Conservation (phyloP, 768 basidiomycete genomes). For the Leccinum subgranulosum region DNA sequence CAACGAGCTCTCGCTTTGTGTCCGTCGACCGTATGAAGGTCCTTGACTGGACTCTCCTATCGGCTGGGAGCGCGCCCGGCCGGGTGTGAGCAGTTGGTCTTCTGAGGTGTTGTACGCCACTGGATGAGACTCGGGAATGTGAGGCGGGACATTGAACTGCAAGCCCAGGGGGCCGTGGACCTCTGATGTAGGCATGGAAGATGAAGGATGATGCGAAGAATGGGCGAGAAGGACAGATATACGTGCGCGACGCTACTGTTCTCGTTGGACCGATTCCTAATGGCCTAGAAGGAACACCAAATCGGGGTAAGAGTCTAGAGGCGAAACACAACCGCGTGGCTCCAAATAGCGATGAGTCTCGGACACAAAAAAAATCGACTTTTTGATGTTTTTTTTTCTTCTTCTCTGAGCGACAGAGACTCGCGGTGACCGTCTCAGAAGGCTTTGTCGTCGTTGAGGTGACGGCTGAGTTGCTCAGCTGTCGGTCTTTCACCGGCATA, state of each 20-base stretch:
- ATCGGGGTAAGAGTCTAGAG: conserved; percentile 15
- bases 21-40: conserved; percentile 18
- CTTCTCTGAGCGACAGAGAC: background rate
- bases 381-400: background rate
- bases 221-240: background rate
- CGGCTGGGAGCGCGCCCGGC: conserved; percentile 21
- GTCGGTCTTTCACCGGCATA: conserved; percentile 16
- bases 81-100: conserved; percentile 6
- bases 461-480: conserved; percentile 11
- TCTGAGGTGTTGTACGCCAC: conserved; percentile 9
- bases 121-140: conserved; percentile 6
- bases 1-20: conserved; percentile 26
- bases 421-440: conserved; percentile 3
- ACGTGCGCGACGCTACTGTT: conserved; percentile 14
- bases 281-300: conserved; percentile 10
- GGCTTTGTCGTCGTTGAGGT: conserved; percentile 4
- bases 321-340: conserved; percentile 2
- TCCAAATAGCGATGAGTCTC: background rate
- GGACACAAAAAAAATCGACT: background rate
- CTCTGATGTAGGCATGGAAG: conserved; percentile 20
- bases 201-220: background rate
- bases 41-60: conserved; percentile 25
- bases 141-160: conserved; percentile 16
- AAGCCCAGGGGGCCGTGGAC: conserved; percentile 22
- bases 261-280: conserved; percentile 7